Evolutionary conservation across 331 rosid genomes (phyloP), one percentile per base, ranked within the genome.

Genomic region (Erythrophleum ivorense): DNA sequence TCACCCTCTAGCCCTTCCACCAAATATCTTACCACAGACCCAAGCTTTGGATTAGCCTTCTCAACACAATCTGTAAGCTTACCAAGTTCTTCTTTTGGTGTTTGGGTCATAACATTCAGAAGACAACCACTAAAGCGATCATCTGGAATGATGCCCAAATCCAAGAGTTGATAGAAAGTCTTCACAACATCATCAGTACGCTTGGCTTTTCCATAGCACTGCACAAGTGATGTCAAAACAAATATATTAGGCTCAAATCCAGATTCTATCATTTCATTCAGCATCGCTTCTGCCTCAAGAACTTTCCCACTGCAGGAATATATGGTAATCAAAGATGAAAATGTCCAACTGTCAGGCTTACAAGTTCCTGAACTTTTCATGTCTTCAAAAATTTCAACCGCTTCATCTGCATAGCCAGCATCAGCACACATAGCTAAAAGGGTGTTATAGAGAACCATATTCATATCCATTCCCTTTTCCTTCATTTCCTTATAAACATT

Each of bases 181-280:
- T 84, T 90, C 63, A 90, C 97, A 84, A 90, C 95, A 79, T 91
- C 92, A 69, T 94, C 92, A 0, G 84, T 77, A 48, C 68, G 94
- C 84, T 90, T 89, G 82, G 92, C 92, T 83, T 92, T 95, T 69
- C 97, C 97, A 46, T 95, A 95, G 75, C 97, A 90, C 82, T 87
- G 94, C 58, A 87, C 87, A 19, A 95, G 89, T 64, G 98, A 92
- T 63, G 97, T 92, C 82, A 94, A 86, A 68, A 91, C 90, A 82
- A 83, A 85, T 64, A 91, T 84, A 76, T 86, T 90, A 70, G 92
- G 98, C 84, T 92, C 86, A 78, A 86, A 85, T 75, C 98, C 97
- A 62, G 88, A 86, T 67, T 75, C 87, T 62, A 89, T 59, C 98
- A 94, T 94, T 80, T 91, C 95, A 69, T 89, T 90, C 85, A 92